Evolutionary conservation across 768 basidiomycete genomes (phyloP).

Genomic region (Kwoniella bestiolae): DNA sequence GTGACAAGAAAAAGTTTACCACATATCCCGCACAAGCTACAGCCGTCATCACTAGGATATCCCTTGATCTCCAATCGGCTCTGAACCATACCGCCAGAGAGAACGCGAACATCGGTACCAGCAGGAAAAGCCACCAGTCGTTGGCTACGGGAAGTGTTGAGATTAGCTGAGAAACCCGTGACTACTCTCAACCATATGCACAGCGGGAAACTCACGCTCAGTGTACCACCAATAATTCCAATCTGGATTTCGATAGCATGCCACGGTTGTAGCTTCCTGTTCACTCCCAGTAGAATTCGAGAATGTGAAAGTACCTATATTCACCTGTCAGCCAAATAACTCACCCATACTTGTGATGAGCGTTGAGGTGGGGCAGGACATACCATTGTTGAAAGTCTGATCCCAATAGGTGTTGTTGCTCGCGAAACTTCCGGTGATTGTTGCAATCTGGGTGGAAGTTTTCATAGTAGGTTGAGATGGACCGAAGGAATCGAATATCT

Average conservation of each 20-base stretch:
- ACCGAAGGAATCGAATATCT: constrained; percentile 46
- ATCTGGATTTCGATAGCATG: constrained; percentile 42
- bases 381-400: constrained; percentile 42
- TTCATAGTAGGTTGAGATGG: constrained; percentile 23
- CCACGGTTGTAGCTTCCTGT: constrained; percentile 28
- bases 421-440: constrained; percentile 35
- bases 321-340: too few species aligned
- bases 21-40: constrained; percentile 43
- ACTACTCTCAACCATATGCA: not conserved
- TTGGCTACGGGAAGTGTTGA: constrained; percentile 8
- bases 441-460: constrained; percentile 23
- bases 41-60: constrained; percentile 44
- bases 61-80: constrained; percentile 43
- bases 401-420: constrained; percentile 45
- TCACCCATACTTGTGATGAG: too few species aligned
- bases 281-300: constrained; percentile 38
- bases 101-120: constrained; percentile 44
- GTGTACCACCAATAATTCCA: constrained; percentile 44
- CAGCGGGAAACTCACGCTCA: constrained; percentile 16
- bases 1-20: constrained; percentile 35
- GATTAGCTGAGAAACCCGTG: not conserved
- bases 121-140: constrained; percentile 46
- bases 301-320: constrained; percentile 50
- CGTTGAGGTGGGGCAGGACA: too few species aligned
- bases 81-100: constrained; percentile 47